A percentile compares a stretch with the other conserved stretches of the same genome.
phyloP scores from a whole-genome alignment of 768 basidiomycete genomes.

The Tricholoma sp. region DNA sequence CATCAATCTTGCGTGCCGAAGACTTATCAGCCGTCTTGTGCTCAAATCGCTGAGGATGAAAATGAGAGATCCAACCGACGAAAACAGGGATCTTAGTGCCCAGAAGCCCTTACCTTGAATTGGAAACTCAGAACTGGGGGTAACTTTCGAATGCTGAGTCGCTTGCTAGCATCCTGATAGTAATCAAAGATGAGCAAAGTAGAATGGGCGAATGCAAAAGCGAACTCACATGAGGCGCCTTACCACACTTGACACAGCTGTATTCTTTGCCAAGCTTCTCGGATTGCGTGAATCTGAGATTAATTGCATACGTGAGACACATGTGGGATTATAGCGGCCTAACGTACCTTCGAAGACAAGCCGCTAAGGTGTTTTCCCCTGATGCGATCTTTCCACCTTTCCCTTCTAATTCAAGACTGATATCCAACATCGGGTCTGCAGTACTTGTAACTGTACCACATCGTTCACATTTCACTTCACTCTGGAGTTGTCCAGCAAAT shows the following conservation, averaged over 20 bases:
- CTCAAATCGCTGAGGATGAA: constrained; percentile 72
- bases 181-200: neutral
- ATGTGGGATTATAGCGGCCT: constrained; percentile 6
- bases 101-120: constrained; percentile 63
- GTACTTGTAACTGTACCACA: constrained; percentile 78
- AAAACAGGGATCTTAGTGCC: neutral
- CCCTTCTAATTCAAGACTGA: constrained; percentile 77
- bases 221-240: constrained; percentile 51
- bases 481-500: constrained; percentile 82
- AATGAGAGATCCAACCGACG: neutral
- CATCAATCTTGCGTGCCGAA: constrained; percentile 80
- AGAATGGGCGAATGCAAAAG: neutral
- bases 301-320: neutral
- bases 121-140: constrained; percentile 92
- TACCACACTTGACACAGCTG: constrained; percentile 77
- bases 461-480: constrained; percentile 83
- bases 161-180: constrained; percentile 71
- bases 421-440: constrained; percentile 84
- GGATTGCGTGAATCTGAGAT: constrained; percentile 69
- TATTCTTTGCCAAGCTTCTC: constrained; percentile 88
- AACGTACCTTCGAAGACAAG: constrained; percentile 66
- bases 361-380: constrained; percentile 63
- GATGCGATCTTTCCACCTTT: constrained; percentile 38
- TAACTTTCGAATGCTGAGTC: constrained; percentile 77
- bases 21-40: constrained; percentile 72